Conservation (phyloP, 2,329 filamentous ascomycete species). For the Penicillium sp. region DNA sequence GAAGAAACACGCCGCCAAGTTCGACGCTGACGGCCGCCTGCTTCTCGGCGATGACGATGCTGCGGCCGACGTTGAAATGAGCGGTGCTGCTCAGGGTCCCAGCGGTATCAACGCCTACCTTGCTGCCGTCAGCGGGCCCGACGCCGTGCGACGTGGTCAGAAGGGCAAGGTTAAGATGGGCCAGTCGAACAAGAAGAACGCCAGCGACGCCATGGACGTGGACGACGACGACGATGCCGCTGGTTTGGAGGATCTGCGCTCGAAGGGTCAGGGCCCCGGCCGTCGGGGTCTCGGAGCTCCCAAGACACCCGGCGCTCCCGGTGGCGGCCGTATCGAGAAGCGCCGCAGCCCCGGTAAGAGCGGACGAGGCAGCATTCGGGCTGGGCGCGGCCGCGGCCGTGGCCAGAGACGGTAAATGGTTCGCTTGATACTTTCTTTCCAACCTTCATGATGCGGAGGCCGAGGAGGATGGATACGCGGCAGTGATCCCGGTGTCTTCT, state of each 20-base stretch:
- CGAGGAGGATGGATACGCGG: too few species aligned
- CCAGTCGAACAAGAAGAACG: constrained; percentile 39
- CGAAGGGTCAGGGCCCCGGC: constrained; percentile 13
- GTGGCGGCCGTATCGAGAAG: constrained; percentile 29
- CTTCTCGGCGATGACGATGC: constrained; percentile 39
- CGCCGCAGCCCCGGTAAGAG: constrained; percentile 24
- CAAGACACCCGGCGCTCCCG: constrained; percentile 25
- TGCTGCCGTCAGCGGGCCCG: constrained; percentile 58
- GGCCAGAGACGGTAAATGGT: constrained; percentile 1
- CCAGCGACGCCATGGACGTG: constrained; percentile 44
- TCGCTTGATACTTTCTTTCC: too few species aligned
- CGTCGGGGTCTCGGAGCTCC: constrained; percentile 27
- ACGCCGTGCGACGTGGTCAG: constrained; percentile 57
- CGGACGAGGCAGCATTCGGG: constrained; percentile 15
- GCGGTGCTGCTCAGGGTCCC: constrained; percentile 24
- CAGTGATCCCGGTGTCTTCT: too few species aligned
- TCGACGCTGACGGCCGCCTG: constrained; percentile 46
- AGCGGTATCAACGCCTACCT: constrained; percentile 59
- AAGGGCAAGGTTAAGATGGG: constrained; percentile 61
- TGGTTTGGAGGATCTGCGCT: constrained; percentile 18
- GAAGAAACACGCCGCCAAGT: constrained; percentile 42
- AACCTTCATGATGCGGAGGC: too few species aligned
- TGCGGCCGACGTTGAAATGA: constrained; percentile 37
- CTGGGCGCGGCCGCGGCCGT: constrained; percentile 10
- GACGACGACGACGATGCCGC: constrained; percentile 37